Base-by-base conservation (phyloP, 495 filamentous ascomycete genomes). In the Penicillium cataractarum region DNA sequence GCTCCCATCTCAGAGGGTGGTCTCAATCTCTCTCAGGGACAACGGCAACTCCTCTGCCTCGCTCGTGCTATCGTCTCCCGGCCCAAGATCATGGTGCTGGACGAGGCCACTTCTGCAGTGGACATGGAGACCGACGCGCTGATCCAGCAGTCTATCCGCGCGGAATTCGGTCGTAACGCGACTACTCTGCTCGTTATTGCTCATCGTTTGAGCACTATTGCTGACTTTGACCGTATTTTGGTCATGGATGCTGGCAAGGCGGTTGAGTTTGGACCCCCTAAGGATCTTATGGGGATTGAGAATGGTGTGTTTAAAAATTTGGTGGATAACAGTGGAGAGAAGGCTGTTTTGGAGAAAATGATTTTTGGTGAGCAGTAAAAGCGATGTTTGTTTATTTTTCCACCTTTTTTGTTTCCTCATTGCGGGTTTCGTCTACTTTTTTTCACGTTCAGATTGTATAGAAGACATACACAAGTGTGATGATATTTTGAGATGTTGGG, bases 61-160 rank as follows among this genome's bases (percentile, higher is more conserved):
- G 92, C 93, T 0, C 88, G 93, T 6, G 92, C 93, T 37, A 94
- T 96, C 67, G 87, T 96, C 32, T 80, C 86, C 5, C 83, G 87
- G 0, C 91, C 92, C 12, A 90, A 90, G 66, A 88, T 97, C 61
- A 89, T 97, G 84, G 87, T 97, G 9, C 82, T 97, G 10, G 93
- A 97, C 69, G 93, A 97, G 76, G 93, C 93, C 0, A 97, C 93
- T 0, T 90, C 86, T 5, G 90, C 93, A 3, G 91, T 97, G 5
- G 93, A 97, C 73, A 92, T 92, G 88, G 84, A 87, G 39, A 95
- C 91, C 0, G 93, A 97, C 72, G 79, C 83, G 6, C 77, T 93
- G 17, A 95, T 97, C 64, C 92, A 96, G 75, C 82, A 88, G 13
- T 89, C 84, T 52, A 96, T 97, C 63, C 83, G 92, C 17, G 86